Evolutionary conservation across 176 grass and related monocot species (phyloP).

Genomic region (Carex cristatella): DNA sequence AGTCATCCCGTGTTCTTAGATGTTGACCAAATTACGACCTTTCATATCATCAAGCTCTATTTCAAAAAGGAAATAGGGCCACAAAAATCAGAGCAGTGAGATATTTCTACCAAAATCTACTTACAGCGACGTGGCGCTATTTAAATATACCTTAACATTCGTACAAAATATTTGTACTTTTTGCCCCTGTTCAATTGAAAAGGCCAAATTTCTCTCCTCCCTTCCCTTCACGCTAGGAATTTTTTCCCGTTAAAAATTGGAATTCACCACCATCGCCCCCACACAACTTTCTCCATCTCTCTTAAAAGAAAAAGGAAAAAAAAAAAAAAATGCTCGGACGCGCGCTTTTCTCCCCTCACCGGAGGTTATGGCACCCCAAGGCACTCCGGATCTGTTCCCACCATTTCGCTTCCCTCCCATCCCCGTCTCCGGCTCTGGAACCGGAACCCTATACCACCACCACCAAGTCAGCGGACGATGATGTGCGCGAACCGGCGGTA

Average conservation of each 20-base stretch:
- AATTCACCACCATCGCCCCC: background rate
- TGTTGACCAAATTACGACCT: constrained; percentile 2
- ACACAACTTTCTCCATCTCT: background rate
- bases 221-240: background rate
- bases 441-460: background rate
- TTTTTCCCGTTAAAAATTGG: background rate
- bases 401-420: constrained; percentile 34
- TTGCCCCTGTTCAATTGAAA: background rate
- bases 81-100: too few relatives aligned
- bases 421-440: background rate
- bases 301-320: background rate
- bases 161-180: background rate
- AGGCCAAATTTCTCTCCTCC: background rate
- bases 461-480: background rate
- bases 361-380: background rate
- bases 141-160: background rate
- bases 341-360: constrained; percentile 12
- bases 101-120: background rate
- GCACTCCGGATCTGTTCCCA: background rate
- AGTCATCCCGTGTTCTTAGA: background rate
- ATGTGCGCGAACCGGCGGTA: constrained; percentile 30
- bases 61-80: background rate
- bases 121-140: background rate
- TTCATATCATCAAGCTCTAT: too few relatives aligned
- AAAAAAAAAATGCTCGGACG: constrained; percentile 34